phyloP scores from a whole-genome alignment of 2,329 filamentous ascomycete genomes.

The Teratosphaeria zuluensis region DNA sequence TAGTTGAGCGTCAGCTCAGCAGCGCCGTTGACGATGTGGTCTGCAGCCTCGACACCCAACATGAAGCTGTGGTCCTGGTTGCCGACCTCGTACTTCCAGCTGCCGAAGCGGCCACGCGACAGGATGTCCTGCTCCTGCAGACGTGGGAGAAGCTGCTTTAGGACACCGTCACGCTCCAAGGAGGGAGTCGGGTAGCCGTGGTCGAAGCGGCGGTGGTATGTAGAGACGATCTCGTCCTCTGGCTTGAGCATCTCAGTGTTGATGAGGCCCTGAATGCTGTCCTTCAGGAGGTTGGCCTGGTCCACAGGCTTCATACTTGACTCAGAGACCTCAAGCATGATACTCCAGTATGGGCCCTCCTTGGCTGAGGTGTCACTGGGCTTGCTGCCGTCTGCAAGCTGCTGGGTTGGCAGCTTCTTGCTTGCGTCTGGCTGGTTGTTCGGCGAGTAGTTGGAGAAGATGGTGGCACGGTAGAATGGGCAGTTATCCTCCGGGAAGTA shows the following conservation, averaged over 20 bases:
- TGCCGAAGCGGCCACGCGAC: constrained; percentile 93
- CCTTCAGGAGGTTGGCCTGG: constrained; percentile 69
- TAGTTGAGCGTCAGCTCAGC: constrained; percentile 93
- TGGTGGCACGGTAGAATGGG: constrained; percentile 98
- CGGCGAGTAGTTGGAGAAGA: constrained; percentile 99
- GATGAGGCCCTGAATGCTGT: constrained; percentile 91
- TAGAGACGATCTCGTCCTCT: constrained; percentile 89
- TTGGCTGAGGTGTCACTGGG: constrained; percentile 61
- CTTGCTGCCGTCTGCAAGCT: constrained; percentile 78
- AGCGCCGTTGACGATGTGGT: constrained; percentile 80
- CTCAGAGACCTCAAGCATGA: constrained; percentile 98
- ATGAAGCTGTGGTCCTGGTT: constrained; percentile 99
- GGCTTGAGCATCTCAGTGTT: constrained; percentile 95
- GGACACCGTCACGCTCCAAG: constrained; percentile 88
- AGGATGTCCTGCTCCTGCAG: constrained; percentile 85
- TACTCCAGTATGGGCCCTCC: constrained; percentile 96
- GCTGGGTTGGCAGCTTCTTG: constrained; percentile 76
- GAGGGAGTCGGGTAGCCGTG: constrained; percentile 96
- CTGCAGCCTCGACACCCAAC: constrained; percentile 87
- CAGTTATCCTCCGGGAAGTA: constrained; percentile 99
- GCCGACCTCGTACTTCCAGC: constrained; percentile 94
- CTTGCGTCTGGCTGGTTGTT: constrained; percentile 86
- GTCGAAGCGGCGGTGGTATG: constrained; percentile 95
- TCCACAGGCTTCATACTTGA: constrained; percentile 92
- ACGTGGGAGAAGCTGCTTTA: constrained; percentile 86